phyloP scores from a whole-genome alignment of 495 filamentous ascomycete species.

The Xylaria flabelliformis region DNA sequence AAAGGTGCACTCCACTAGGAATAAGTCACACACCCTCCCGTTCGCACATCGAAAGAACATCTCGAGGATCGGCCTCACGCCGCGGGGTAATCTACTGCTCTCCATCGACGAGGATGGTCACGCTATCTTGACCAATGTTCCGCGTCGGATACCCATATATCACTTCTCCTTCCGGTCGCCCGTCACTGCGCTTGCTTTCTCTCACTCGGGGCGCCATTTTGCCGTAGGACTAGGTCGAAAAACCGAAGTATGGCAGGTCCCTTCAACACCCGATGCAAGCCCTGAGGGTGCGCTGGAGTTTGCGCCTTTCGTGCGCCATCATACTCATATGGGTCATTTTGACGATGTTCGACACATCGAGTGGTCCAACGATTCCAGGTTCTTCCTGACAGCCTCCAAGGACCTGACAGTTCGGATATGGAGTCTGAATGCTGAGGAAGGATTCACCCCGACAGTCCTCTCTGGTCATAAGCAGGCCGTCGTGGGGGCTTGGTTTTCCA shows the following conservation, averaged over 20 bases:
- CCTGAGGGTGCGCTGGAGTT: constrained; percentile 88
- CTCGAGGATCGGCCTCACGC: constrained; percentile 81
- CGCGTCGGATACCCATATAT: constrained; percentile 82
- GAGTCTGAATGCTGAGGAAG: constrained; percentile 86
- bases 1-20: too few relatives aligned
- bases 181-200: constrained; percentile 86
- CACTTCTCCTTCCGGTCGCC: constrained; percentile 91
- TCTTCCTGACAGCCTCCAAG: constrained; percentile 88
- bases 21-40: constrained; percentile 93
- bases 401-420: constrained; percentile 93
- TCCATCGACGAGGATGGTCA: constrained; percentile 94
- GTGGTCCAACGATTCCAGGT: constrained; percentile 94
- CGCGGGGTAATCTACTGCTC: constrained; percentile 87
- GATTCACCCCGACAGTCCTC: constrained; percentile 86
- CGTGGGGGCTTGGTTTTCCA: constrained; percentile 88
- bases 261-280: constrained; percentile 78
- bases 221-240: constrained; percentile 83
- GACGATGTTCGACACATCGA: constrained; percentile 83
- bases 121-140: constrained; percentile 88
- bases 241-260: constrained; percentile 95
- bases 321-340: constrained; percentile 85
- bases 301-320: constrained; percentile 89
- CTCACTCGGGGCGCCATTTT: constrained; percentile 88
- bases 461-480: constrained; percentile 89
- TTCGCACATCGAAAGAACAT: constrained; percentile 96